phyloP scores from a whole-genome alignment of 805 yeast species.

The Barnettozyma sp. region DNA sequence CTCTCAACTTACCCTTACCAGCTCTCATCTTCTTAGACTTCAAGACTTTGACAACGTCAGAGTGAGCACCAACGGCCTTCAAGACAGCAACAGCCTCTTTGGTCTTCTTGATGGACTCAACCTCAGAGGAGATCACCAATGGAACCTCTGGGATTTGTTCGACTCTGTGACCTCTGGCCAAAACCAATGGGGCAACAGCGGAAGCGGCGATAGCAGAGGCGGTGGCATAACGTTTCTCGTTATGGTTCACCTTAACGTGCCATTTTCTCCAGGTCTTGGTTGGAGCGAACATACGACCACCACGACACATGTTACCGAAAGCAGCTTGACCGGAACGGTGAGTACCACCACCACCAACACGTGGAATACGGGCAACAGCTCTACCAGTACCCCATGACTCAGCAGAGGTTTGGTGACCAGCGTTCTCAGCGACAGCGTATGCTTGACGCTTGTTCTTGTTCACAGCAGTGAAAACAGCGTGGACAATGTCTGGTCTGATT shows the following conservation, averaged over 20 bases:
- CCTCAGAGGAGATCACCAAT: slow-evolving; percentile 88
- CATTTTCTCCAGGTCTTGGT: slow-evolving; percentile 99
- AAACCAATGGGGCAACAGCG: slow-evolving; percentile 94
- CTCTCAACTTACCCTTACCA: slow-evolving; percentile 99
- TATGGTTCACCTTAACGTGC: slow-evolving; percentile 99
- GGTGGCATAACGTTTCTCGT: slow-evolving; percentile 99
- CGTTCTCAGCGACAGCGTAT: slow-evolving; percentile 98
- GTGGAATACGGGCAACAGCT: slow-evolving; percentile 99
- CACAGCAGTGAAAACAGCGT: slow-evolving; percentile 95
- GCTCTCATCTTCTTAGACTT: slow-evolving; percentile 99
- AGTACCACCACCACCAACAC: slow-evolving; percentile 99
- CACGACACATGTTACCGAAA: slow-evolving; percentile 99
- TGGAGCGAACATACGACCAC: slow-evolving; percentile 99
- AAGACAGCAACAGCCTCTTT: slow-evolving; percentile 97
- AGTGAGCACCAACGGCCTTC: slow-evolving; percentile 98
- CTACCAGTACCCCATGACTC: slow-evolving; percentile 99
- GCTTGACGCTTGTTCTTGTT: slow-evolving; percentile 99
- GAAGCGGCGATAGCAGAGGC: slow-evolving; percentile 99
- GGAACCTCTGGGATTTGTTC: slow-evolving; percentile 98
- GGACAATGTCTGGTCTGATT: slow-evolving; percentile 99
- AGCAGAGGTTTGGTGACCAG: slow-evolving; percentile 99
- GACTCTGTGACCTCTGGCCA: slow-evolving; percentile 99
- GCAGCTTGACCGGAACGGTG: slow-evolving; percentile 99
- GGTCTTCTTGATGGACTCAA: slow-evolving; percentile 92
- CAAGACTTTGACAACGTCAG: slow-evolving; percentile 96